Evolutionary conservation across 257 asterid genomes (phyloP), one percentile per base, ranked within the genome.

Genomic region (Linderniella brevidens): DNA sequence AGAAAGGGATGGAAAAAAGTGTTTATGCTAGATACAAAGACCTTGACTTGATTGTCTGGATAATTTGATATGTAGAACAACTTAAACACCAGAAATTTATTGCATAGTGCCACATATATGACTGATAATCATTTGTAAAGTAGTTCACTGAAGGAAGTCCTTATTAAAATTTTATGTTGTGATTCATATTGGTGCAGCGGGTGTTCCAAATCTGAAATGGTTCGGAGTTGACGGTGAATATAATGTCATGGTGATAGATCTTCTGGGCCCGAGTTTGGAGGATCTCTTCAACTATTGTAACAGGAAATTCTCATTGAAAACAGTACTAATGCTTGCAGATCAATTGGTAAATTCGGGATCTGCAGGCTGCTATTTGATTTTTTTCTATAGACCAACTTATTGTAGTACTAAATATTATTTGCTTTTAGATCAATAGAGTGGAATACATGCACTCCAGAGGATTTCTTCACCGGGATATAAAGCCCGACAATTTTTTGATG

Each of bases 381-480:
- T 41, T 4, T 17, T 10, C 35, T 47, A 19, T 14, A 13, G 3
- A 11, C 37, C 11, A 20, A 47, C 35, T 25, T 25, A 25, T 25
- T 25, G 32, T 47, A 16, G 12, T 19, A 59, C 8, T 39, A 16
- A n/a, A n/a, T 53, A n/a, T 14, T 1, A 37, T 46, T 63, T 51
- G 8, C 49, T 43, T 68, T 41, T 63, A 86, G 94, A 79, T 86
- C 56, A 86, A 82, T 65, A 82, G 97, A 73, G 94, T 82, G 62
- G 94, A 86, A 56, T 82, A 86, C 72, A 73, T 79, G 85, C 97
- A 86, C 54, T 77, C 97, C 12, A 75, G 97, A 71, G 92, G 94
- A 65, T 82, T 86, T 72, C 97, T 86, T 69, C 97, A 86, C 61
- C 94, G 97, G 45, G 94, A 82, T 65, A 79, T 86, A 67, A 86